These are phyloP conservation scores for Wickerhamomyces tratensis DNA, from an alignment of 805 yeast genomes.

Conservation along the genomic window DNA sequence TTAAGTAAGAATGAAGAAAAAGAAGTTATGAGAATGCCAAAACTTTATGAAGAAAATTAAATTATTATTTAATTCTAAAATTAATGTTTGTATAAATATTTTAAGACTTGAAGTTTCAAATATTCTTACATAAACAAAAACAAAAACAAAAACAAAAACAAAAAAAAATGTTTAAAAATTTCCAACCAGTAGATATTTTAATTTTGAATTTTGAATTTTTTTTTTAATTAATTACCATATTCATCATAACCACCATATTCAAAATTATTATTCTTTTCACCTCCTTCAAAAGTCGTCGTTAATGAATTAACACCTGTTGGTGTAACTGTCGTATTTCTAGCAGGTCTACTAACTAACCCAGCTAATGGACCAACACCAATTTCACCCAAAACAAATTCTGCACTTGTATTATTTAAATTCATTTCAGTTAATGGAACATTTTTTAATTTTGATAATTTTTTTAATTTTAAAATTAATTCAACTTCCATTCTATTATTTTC, in stretches of 20 bases:
- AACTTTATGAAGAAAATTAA: conserved; percentile 20
- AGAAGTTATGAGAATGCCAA: conserved; percentile 83
- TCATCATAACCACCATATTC: conserved; percentile 31
- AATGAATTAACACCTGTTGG: conserved; percentile 2
- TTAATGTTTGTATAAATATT: no score
- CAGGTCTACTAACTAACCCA: conserved; percentile 12
- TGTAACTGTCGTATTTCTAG: conserved; percentile 1
- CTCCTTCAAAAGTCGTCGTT: neutral
- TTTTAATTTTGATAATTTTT: conserved; percentile 38
- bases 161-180: no score
- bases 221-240: conserved; percentile 15
- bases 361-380: conserved; percentile 81
- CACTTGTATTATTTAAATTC: conserved; percentile 58
- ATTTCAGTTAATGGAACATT: conserved; percentile 31
- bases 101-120: no score
- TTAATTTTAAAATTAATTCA: conserved; percentile 53
- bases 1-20: conserved; percentile 64
- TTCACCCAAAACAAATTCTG: conserved; percentile 64
- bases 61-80: no score
- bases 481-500: conserved; percentile 72
- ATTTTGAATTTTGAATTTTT: no score
- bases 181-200: no score
- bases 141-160: neutral
- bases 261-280: conserved; percentile 20
- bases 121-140: no score